Evolutionary conservation across 2,329 filamentous ascomycete genomes (phyloP).

Genomic region (Neocucurbitaria cava): DNA sequence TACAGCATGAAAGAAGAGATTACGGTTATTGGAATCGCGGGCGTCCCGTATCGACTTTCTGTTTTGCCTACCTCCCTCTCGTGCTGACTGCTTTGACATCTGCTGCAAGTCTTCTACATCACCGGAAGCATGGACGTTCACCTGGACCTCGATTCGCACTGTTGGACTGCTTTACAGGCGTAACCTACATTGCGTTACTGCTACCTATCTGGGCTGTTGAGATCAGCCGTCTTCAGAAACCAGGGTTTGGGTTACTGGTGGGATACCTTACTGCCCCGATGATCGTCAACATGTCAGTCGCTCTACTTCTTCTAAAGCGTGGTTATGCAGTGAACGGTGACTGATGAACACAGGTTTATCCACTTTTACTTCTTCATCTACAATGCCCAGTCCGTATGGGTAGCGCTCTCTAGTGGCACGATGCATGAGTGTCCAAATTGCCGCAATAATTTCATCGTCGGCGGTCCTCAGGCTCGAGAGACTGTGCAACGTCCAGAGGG

Average conservation of each 20-base stretch:
- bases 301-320: not conserved
- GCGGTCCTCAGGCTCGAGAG: not conserved
- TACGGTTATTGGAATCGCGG: not conserved
- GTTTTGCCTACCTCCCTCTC: constrained; percentile 25
- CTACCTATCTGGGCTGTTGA: constrained; percentile 21
- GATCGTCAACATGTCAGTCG: constrained; percentile 27
- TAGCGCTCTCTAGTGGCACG: not conserved
- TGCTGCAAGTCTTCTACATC: not conserved
- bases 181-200: constrained; percentile 15
- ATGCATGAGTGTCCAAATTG: constrained; percentile 27
- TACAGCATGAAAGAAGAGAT: not conserved
- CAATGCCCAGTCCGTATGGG: constrained; percentile 6
- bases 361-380: constrained; percentile 16
- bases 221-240: not conserved
- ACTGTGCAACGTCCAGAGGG: constrained; percentile 8
- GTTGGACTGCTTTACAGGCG: constrained; percentile 8
- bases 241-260: constrained; percentile 16
- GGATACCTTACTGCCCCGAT: constrained; percentile 25
- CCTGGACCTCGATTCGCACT: constrained; percentile 8
- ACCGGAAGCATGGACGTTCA: constrained; percentile 5
- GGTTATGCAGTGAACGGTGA: not conserved
- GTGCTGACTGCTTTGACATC: constrained; percentile 14
- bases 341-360: constrained; percentile 12
- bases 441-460: constrained; percentile 11
- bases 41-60: constrained; percentile 11